phyloP scores from a whole-genome alignment of 2,329 filamentous ascomycete species.

The Sclerotinia spermophila region DNA sequence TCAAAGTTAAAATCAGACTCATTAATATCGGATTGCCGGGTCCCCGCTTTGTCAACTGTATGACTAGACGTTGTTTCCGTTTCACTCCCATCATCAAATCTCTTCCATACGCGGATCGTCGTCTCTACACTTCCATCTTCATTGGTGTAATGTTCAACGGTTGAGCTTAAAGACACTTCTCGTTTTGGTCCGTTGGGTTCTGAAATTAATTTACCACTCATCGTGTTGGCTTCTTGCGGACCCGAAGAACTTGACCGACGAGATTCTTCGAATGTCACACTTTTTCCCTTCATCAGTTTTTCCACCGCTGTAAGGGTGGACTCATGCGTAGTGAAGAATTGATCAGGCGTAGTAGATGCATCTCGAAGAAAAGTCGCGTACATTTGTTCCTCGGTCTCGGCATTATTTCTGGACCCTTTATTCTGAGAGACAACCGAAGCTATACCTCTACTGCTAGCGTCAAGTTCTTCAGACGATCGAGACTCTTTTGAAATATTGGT shows the following conservation, averaged over 20 bases:
- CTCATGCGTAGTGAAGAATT: constrained; percentile 6
- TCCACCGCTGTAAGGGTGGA: constrained; percentile 8
- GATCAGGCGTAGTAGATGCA: constrained; percentile 2
- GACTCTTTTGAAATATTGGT: neutral
- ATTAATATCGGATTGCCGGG: neutral
- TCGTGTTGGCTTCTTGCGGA: neutral
- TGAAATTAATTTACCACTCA: neutral
- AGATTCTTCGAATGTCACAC: neutral
- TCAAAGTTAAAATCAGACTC: neutral
- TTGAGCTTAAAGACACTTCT: constrained; percentile 22
- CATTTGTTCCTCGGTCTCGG: constrained; percentile 34
- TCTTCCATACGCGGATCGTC: constrained; percentile 19
- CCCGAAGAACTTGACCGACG: neutral
- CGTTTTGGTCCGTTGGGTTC: neutral
- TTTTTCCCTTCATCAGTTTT: constrained; percentile 6
- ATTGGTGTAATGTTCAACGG: constrained; percentile 19
- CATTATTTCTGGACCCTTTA: neutral
- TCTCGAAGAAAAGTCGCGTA: constrained; percentile 29
- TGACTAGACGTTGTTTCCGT: constrained; percentile 19
- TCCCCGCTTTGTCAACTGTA: neutral
- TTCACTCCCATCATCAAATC: constrained; percentile 22
- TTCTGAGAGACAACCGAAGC: neutral
- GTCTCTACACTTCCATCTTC: constrained; percentile 24
- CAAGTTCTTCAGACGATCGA: neutral
- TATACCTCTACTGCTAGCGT: neutral